Conservation (phyloP, 331 rosid genomes). For the Cydonia oblonga region DNA sequence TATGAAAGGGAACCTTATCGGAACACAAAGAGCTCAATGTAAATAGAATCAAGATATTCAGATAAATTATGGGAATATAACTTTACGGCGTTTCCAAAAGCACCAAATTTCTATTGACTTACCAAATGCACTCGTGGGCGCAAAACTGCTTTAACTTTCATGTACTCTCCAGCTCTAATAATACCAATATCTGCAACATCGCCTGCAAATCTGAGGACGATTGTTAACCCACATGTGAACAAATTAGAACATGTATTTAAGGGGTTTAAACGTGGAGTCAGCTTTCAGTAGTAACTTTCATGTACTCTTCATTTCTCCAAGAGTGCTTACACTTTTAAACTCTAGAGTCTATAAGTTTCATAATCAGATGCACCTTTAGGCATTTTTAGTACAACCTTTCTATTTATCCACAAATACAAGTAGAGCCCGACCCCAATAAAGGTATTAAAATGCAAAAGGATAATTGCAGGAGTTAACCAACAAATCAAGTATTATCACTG, state of each 20-base stretch:
- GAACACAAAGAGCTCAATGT: conserved; percentile 3
- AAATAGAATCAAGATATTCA: not conserved
- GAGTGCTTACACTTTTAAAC: not conserved
- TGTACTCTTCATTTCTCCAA: no score
- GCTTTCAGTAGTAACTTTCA: not conserved
- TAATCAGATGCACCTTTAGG: not conserved
- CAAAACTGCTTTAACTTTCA: conserved; percentile 50
- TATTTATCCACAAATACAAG: not conserved
- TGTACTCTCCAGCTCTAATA: conserved; percentile 57
- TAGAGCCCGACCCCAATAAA: not conserved
- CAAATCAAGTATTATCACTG: not conserved
- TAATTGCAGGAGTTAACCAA: not conserved
- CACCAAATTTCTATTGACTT: conserved; percentile 10
- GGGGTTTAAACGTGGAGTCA: not conserved
- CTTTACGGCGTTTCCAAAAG: not conserved
- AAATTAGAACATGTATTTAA: not conserved
- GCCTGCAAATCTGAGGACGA: conserved; percentile 76
- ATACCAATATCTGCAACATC: conserved; percentile 83
- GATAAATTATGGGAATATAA: not conserved
- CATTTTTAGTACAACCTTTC: not conserved
- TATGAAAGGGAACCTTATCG: conserved; percentile 73
- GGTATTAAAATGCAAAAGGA: no score
- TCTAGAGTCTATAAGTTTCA: not conserved
- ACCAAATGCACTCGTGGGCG: conserved; percentile 91
- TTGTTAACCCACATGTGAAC: not conserved